Base-by-base conservation (phyloP, 768 basidiomycete species). In the Leucosporidium creatinivorum region DNA sequence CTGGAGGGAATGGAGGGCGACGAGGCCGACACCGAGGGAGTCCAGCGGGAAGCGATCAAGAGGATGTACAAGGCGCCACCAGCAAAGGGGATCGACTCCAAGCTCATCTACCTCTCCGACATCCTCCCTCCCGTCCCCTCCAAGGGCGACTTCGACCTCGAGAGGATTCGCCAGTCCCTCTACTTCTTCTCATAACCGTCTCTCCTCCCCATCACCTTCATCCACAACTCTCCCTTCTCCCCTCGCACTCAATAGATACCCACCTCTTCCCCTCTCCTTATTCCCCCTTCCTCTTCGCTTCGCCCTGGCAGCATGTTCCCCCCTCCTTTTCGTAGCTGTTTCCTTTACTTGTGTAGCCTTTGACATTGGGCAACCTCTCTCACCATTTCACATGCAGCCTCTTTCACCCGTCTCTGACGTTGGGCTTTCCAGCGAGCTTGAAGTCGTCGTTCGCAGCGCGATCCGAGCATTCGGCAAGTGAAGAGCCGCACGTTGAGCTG, bases 131-230 rank as follows among this genome's bases (percentile, higher is more conserved):
- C 86, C 0, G 77, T 92, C 26, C 94, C 94, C 0, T 76, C 84
- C 78, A 91, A 89, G 80, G 94, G 94, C 63, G 81, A 81, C 65
- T 96, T 98, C 77, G 84, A 89, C 71, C 91, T 98, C 69, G 81
- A 84, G 74, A 82, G 81, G 68, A 93, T 97, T 79, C 87, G 87
- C 77, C 79, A 85, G 65, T 90, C 88, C 52, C 82, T 83, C 48
- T 98, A 97, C 79, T 98, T 98, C 84, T 98, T 97, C 83, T 93
- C 47, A 23, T 61, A 31, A 28, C 7, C n/a, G 15, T n/a, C 26
- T 30, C 15, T 55, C 7, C 55, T 6, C 26, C 31, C 8, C 25
- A 28, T 28, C n/a, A 6, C 55, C 31, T 18, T 19, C 28, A 10
- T 56, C 28, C 21, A 23, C 25, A 23, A 9, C 50, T 51, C 50